Base-by-base conservation (phyloP, 495 filamentous ascomycete species). In the Darksidea phi region DNA sequence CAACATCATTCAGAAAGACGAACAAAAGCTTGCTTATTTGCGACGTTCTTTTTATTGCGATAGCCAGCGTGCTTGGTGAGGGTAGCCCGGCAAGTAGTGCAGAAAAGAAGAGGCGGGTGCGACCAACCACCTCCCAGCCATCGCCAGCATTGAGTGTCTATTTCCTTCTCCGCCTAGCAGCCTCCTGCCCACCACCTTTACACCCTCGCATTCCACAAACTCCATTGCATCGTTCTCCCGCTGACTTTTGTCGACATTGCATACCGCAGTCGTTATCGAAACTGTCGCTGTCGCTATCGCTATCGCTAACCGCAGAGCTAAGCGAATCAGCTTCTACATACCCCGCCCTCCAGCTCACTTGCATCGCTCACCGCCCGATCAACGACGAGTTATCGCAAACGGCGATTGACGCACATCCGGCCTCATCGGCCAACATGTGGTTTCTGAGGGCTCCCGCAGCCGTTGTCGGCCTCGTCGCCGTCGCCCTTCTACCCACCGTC, bases 401-500 rank as follows among this genome's bases (percentile, higher is more conserved):
- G 12, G n/a, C 11, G 11, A 32, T 17, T 38, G 15, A n/a, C 28
- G 42, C 43, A 1, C 50, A 21, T 15, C 63, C 49, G 23, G n/a
- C 41, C 18, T 42, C 48, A 46, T 25, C 43, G 60, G 54, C 41
- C 24, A 21, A 20, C 55, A 72, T 73, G 67, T 61, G 64, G 49
- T 57, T 67, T 32, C 63, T 67, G 34, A 42, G 43, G 23, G 57
- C 64, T 38, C 68, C 68, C 15, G 32, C 59, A 13, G 50, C 72
- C 25, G 61, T 74, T n/a, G 54, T 72, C 34, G 61, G 67, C 20
- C 62, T 71, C 58, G 63, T 68, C 38, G 54, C 70, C 37, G 48
- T 55, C 37, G 61, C 67, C 38, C 61, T 70, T 21, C 57, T 72
- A 56, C 58, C 59, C 4, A 38, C 53, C 32, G 59, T 57, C 10